Base-by-base conservation (phyloP, 352 stramenopile species). In the Pythium guiyangense region DNA sequence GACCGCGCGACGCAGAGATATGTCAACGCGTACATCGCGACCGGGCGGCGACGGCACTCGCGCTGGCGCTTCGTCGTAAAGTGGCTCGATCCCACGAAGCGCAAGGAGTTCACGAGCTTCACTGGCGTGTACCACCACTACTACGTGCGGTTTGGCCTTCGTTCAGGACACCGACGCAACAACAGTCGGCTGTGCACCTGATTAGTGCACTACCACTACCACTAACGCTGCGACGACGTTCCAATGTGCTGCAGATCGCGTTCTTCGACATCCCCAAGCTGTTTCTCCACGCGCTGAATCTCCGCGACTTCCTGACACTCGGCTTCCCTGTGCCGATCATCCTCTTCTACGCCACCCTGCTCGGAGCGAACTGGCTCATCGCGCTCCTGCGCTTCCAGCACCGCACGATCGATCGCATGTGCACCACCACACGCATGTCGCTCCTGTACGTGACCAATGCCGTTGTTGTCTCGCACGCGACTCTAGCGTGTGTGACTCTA, bases 361-460 rank as follows among this genome's bases (percentile, higher is more conserved):
- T 73, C 1, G 34, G 57, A 8, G 25, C 52, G 2, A 73, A 67
- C 29, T 69, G 57, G 57, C 10, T 64, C 22, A 59, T 73, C 35
- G 60, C 65, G n/a, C 62, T 69, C 29, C 63, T 62, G 29, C 57
- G 65, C 25, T 73, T 73, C 54, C 61, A 66, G 49, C 49, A 54
- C 0, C 31, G 51, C 14, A 39, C 29, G 14, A 34, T 47, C 0
- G 57, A 72, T 26, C 55, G 42, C 14, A 27, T 45, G 15, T 48
- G 57, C 20, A 15, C 61, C 29, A 39, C 60, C 52, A 57, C 52
- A 15, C 60, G 64, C 14, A 18, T 72, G 2, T 63, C 67, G 11
- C 51, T 63, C 20, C 46, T 69, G 12, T 66, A 56, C 9, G 50
- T 37, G 3, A 49, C 1, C 22, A 4, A 0, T 34, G 4, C 3